These are phyloP conservation scores for Spizellomyces punctatus DNA, from an alignment of 192 early-diverging fungal species.

Conservation along the genomic window DNA sequence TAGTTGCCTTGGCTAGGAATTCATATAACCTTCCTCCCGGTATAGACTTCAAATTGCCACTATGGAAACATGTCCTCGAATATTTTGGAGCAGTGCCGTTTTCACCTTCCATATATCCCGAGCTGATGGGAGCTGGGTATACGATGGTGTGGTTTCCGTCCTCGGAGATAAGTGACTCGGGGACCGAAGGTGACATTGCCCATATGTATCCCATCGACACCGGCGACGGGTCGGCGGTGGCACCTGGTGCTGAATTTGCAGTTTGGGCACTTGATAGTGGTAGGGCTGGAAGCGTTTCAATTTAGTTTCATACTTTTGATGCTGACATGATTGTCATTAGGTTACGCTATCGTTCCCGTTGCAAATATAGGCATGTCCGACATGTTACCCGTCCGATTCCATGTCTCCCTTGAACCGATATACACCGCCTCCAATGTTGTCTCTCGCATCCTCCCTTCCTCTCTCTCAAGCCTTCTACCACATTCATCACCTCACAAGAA, in stretches of 20 bases:
- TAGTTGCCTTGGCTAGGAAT: not conserved
- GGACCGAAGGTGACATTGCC: too few relatives aligned
- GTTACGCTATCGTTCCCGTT: constrained; percentile 28
- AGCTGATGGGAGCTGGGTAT: constrained; percentile 3
- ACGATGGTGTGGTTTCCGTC: not conserved
- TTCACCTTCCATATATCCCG: not conserved
- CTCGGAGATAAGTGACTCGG: too few relatives aligned
- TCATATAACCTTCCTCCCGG: not conserved
- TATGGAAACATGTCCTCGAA: constrained; percentile 43
- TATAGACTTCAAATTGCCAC: constrained; percentile 30
- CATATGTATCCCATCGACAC: too few relatives aligned
- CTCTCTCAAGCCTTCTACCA: not conserved
- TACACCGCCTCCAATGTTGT: not conserved
- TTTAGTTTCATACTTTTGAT: too few relatives aligned
- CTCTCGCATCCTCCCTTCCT: not conserved
- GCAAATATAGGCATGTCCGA: constrained; percentile 31
- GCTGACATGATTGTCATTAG: not conserved
- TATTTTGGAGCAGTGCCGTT: constrained; percentile 38
- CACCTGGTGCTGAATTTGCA: too few relatives aligned
- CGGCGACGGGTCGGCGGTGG: too few relatives aligned
- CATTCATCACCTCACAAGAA: not conserved
- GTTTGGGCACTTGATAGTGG: too few relatives aligned
- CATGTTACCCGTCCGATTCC: constrained; percentile 18
- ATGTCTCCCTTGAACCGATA: too few relatives aligned
- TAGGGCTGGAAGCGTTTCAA: too few relatives aligned